Base-by-base conservation (phyloP, 495 filamentous ascomycete genomes). In the Penicillium lividum region DNA sequence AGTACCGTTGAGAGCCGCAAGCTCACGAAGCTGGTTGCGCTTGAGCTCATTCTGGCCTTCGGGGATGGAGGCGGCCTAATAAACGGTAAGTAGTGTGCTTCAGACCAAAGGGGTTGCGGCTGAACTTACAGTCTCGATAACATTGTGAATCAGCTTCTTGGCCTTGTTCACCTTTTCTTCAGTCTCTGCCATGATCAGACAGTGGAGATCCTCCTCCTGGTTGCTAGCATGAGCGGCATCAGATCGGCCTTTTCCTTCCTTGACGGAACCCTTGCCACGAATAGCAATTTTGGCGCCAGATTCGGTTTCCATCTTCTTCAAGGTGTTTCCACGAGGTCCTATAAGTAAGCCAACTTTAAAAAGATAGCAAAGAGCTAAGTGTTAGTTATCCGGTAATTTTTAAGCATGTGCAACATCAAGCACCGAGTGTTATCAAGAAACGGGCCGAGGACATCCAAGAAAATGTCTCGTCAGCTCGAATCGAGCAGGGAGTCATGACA, bases 331-430 rank as follows among this genome's bases (percentile, higher is more conserved):
- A 90, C 94, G 94, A 79, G 94, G 94, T 75, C 94, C 94, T 85
- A 98, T 98, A 71, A 98, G 92, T 86, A 98, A 86, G 75, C 94
- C 94, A 88, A 98, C 94, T 98, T 93, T 88, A 89, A 88, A 87
- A 87, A 81, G 78, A 81, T 84, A 78, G 72, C 72, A 79, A 82
- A 87, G 77, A 87, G 88, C 83, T 90, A 84, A 79, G 86, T 89
- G 92, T 98, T 96, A 98, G 94, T 76, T 55, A 62, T 69, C 68
- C 68, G 59, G 61, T 93, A 73, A 75, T 68, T 78, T 67, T 73
- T 60, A 45, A 56, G 56, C 22, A 61, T 60, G 65, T 72, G 72
- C 66, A 74, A 60, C 67, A 73, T 72, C 60, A 73, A 72, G 71
- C 61, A 76, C 74, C 66, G 71, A 73, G 77, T 75, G 80, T 87